Conservation (phyloP, 371 early-diverging fungal species). For the Rhizopus sp. region DNA sequence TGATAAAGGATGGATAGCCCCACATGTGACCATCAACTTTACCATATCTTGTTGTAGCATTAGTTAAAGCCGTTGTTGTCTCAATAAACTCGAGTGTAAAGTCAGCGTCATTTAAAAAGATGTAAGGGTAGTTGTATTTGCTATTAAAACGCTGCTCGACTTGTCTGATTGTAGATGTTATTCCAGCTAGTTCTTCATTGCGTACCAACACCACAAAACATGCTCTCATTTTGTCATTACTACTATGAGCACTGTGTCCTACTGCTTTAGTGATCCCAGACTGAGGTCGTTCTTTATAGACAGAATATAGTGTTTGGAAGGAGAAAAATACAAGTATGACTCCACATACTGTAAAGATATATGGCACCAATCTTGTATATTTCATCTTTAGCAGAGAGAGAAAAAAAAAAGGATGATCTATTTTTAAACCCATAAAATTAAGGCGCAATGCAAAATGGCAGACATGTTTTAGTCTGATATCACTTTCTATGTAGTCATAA, state of each 20-base stretch:
- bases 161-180: slow-evolving; percentile 71
- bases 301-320: slow-evolving; percentile 15
- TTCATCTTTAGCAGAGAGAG: slow-evolving; percentile 12
- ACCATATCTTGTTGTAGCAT: slow-evolving; percentile 57
- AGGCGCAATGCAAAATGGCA: too few species aligned
- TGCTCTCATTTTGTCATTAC: slow-evolving; percentile 38
- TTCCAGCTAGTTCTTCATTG: slow-evolving; percentile 77
- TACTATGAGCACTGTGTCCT: neutral
- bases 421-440: too few species aligned
- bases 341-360: slow-evolving; percentile 12
- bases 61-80: slow-evolving; percentile 58
- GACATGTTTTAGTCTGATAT: too few species aligned
- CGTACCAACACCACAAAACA: slow-evolving; percentile 69
- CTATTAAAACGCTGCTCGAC: slow-evolving; percentile 87
- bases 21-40: slow-evolving; percentile 60
- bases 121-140: slow-evolving; percentile 87
- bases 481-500: too few species aligned
- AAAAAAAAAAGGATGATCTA: neutral
- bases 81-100: slow-evolving; percentile 76
- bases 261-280: neutral
- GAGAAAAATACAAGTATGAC: slow-evolving; percentile 11
- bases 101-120: slow-evolving; percentile 84
- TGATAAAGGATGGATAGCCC: slow-evolving; percentile 85
- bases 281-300: neutral
- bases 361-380: slow-evolving; percentile 9